phyloP scores from a whole-genome alignment of 352 stramenopile species.

The Sclerospora graminicola region DNA sequence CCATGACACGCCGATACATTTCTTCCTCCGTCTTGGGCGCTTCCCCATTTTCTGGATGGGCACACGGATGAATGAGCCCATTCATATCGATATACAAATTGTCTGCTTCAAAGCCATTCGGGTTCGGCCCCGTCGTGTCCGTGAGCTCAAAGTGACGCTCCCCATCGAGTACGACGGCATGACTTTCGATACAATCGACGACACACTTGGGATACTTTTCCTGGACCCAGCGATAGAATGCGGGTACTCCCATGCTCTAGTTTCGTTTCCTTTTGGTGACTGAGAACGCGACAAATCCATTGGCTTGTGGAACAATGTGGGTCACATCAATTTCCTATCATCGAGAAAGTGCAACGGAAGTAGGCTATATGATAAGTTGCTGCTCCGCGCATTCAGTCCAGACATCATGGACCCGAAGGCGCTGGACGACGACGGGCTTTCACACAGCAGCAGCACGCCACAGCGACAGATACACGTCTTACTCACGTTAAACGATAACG shows the following conservation, averaged over 20 bases:
- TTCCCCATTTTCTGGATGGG: constrained; percentile 91
- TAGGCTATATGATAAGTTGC: neutral
- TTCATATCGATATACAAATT: constrained; percentile 99
- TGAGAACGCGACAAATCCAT: constrained; percentile 10
- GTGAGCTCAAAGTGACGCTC: constrained; percentile 74
- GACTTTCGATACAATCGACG: constrained; percentile 78
- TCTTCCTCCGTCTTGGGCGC: constrained; percentile 93
- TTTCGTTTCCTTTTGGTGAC: neutral
- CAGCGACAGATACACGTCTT: constrained; percentile 15
- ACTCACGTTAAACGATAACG: constrained; percentile 31
- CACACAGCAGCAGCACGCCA: no score
- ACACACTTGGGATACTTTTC: constrained; percentile 99
- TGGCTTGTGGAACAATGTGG: constrained; percentile 10
- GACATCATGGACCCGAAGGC: neutral
- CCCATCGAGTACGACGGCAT: constrained; percentile 68
- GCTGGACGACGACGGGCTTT: constrained; percentile 1
- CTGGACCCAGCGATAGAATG: constrained; percentile 98
- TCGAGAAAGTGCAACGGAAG: neutral
- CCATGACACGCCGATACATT: constrained; percentile 96
- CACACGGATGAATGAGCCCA: constrained; percentile 98
- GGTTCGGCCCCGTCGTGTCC: constrained; percentile 82
- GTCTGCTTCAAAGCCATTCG: constrained; percentile 92
- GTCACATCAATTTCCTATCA: neutral
- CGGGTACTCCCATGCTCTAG: constrained; percentile 92
- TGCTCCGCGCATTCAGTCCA: neutral